phyloP scores from a whole-genome alignment of 2,329 filamentous ascomycete genomes.

The Hypoxylon sp. region DNA sequence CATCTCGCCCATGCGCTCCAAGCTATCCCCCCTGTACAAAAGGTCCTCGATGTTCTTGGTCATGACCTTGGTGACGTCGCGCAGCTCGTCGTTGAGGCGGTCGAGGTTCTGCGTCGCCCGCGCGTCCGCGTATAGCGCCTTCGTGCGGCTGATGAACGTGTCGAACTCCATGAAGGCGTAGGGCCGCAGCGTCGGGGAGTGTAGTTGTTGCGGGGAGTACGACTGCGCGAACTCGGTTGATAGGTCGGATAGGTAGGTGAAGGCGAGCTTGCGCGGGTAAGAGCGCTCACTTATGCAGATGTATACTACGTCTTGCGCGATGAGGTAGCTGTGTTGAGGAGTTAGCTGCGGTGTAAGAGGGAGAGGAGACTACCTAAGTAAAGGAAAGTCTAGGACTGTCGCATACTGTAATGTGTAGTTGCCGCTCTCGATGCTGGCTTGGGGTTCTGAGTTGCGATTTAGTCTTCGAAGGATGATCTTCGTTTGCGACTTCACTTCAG shows the following conservation, averaged over 20 bases:
- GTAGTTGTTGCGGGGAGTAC: conserved; percentile 81
- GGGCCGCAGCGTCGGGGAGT: conserved; percentile 77
- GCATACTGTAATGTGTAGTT: conserved; percentile 87
- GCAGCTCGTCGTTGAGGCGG: conserved; percentile 95
- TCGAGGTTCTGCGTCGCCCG: conserved; percentile 93
- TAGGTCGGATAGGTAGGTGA: conserved; percentile 96
- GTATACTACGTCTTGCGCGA: conserved; percentile 88
- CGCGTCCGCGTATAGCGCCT: conserved; percentile 93
- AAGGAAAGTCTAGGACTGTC: background rate
- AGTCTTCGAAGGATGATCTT: conserved; percentile 92
- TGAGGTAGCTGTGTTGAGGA: conserved; percentile 76
- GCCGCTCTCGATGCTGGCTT: conserved; percentile 92
- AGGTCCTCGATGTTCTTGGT: conserved; percentile 99
- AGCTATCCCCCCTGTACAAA: conserved; percentile 91
- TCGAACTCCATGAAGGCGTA: conserved; percentile 99
- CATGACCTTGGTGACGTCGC: conserved; percentile 99
- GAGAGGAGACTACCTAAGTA: conserved; percentile 1
- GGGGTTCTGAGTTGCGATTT: conserved; percentile 88
- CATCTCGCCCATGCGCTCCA: conserved; percentile 98
- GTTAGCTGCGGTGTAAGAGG: conserved; percentile 6
- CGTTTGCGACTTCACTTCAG: conserved; percentile 90
- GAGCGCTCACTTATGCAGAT: conserved; percentile 93
- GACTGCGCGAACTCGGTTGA: conserved; percentile 90
- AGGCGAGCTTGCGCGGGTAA: conserved; percentile 97
- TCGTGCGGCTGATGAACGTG: conserved; percentile 93